phyloP scores from a whole-genome alignment of 768 basidiomycete species.

The Mycena crocata region DNA sequence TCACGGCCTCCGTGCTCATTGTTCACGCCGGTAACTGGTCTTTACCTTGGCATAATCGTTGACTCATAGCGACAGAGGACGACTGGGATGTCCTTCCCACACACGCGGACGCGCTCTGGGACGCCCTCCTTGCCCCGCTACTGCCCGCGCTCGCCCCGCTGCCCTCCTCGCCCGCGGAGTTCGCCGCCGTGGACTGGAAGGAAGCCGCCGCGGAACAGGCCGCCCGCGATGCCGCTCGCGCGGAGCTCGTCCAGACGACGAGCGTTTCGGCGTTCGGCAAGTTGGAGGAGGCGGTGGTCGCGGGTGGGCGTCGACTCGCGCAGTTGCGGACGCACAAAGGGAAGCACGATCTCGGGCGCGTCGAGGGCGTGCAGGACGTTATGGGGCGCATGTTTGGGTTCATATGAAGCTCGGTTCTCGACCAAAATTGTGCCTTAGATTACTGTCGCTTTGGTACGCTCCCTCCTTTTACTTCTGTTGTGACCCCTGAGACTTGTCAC shows the following conservation, averaged over 20 bases:
- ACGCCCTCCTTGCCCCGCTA: slow-evolving; percentile 51
- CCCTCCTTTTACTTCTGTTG: too few relatives aligned
- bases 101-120: not conserved
- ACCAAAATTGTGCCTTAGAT: too few relatives aligned
- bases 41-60: too few relatives aligned
- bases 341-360: slow-evolving; percentile 34
- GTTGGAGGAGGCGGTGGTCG: not conserved
- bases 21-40: too few relatives aligned
- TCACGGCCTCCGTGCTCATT: not conserved
- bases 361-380: slow-evolving; percentile 79
- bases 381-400: slow-evolving; percentile 55
- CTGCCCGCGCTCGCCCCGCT: not conserved
- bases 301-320: not conserved
- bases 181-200: not conserved
- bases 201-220: not conserved
- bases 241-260: not conserved
- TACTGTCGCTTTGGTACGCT: too few relatives aligned
- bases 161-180: not conserved
- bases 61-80: too few relatives aligned
- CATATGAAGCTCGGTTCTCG: too few relatives aligned
- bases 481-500: too few relatives aligned
- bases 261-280: not conserved
- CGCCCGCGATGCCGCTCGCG: not conserved
- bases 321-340: not conserved
- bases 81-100: not conserved